Evolutionary conservation across 1,139 yeast species (phyloP).

Genomic region (Suhomyces atakaporum): DNA sequence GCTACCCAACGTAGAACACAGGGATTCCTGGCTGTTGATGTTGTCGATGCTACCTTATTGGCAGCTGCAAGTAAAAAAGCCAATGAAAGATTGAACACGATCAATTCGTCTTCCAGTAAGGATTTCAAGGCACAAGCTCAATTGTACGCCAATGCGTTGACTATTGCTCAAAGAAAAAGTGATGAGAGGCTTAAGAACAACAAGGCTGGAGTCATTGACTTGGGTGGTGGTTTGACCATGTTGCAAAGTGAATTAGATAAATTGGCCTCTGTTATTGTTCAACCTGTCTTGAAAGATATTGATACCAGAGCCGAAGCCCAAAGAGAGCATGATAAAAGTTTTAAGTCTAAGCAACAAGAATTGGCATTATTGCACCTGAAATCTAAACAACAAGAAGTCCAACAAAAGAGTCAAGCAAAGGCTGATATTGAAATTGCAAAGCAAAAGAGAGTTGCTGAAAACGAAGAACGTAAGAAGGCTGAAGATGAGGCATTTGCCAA

Average conservation of each 20-base stretch:
- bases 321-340: constrained; percentile 58
- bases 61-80: constrained; percentile 66
- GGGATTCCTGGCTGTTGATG: constrained; percentile 42
- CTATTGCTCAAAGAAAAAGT: constrained; percentile 69
- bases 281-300: constrained; percentile 83
- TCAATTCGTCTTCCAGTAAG: constrained; percentile 36
- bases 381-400: constrained; percentile 52
- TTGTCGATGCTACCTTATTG: constrained; percentile 58
- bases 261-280: constrained; percentile 80
- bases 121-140: constrained; percentile 47
- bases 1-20: constrained; percentile 33
- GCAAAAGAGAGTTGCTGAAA: constrained; percentile 35
- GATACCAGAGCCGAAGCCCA: constrained; percentile 69
- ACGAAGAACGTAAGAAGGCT: constrained; percentile 43
- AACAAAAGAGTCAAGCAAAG: constrained; percentile 50
- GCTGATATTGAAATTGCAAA: constrained; percentile 43
- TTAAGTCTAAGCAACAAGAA: constrained; percentile 35
- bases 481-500: constrained; percentile 40
- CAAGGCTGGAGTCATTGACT: constrained; percentile 60
- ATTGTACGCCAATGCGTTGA: constrained; percentile 47
- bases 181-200: constrained; percentile 53
- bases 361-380: constrained; percentile 39
- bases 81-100: constrained; percentile 45
- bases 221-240: constrained; percentile 90
- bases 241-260: constrained; percentile 73